phyloP scores from a whole-genome alignment of 331 rosid genomes.

The Acacia pycnantha region DNA sequence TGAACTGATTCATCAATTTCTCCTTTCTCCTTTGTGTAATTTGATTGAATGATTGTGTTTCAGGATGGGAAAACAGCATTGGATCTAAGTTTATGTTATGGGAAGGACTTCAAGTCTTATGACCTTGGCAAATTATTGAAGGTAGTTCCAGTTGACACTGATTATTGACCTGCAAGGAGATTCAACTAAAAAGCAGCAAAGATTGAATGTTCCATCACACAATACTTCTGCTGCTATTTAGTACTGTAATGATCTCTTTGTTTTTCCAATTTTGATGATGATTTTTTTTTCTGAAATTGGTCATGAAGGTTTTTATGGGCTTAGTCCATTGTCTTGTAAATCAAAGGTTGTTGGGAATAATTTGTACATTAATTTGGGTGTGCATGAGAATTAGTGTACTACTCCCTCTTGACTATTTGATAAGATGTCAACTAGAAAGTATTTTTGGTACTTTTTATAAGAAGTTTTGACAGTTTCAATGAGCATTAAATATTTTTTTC shows the following conservation, averaged over 20 bases:
- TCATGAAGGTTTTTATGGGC: constrained; percentile 19
- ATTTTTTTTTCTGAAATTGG: background rate
- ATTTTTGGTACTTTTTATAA: too few species aligned
- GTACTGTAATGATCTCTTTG: background rate
- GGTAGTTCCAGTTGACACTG: constrained; percentile 44
- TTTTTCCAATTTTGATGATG: constrained; percentile 20
- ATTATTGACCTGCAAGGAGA: constrained; percentile 27
- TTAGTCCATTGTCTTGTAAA: background rate
- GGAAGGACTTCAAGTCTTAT: constrained; percentile 83
- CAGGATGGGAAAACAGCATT: constrained; percentile 87
- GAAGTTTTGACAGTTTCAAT: too few species aligned
- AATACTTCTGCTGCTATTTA: constrained; percentile 3
- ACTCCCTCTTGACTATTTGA: too few species aligned
- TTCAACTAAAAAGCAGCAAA: background rate
- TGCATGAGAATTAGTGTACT: background rate
- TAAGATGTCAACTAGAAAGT: too few species aligned
- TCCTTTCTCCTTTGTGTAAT: background rate
- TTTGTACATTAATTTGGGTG: background rate
- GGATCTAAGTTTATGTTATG: constrained; percentile 81
- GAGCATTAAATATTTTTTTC: too few species aligned
- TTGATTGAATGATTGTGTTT: constrained; percentile 30
- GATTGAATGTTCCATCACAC: constrained; percentile 15
- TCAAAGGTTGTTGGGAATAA: constrained; percentile 12
- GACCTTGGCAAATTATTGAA: constrained; percentile 78
- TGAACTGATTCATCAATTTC: background rate